A percentile compares a stretch with the other conserved stretches of the same genome.
phyloP scores from a whole-genome alignment of 2,329 filamentous ascomycete species.

The Aureobasidium pullulans region DNA sequence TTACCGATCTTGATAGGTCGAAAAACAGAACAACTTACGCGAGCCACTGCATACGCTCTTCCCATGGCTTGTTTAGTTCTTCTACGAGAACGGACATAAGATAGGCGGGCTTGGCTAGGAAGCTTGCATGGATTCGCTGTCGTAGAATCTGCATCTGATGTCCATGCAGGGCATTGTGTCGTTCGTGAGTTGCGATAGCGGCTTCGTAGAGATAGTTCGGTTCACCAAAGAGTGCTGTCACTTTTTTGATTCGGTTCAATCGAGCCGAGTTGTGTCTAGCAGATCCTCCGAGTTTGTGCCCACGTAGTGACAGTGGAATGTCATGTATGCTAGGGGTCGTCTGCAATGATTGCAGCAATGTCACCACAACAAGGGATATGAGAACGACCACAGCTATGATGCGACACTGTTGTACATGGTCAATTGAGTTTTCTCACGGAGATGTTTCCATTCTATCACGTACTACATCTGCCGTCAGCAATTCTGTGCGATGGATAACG shows the following conservation, averaged over 20 bases:
- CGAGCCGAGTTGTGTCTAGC: neutral
- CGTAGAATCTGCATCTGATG: conserved; percentile 31
- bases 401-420: conserved; percentile 3
- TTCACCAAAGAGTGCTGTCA: conserved; percentile 29
- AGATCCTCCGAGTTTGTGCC: neutral
- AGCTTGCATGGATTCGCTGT: conserved; percentile 21
- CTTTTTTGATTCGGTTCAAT: conserved; percentile 23
- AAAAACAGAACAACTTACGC: conserved; percentile 18
- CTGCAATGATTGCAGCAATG: conserved; percentile 6
- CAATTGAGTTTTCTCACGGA: neutral
- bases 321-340: neutral
- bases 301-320: neutral
- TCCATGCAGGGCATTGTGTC: conserved; percentile 28
- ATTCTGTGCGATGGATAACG: neutral
- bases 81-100: conserved; percentile 22
- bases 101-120: conserved; percentile 21
- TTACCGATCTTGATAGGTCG: neutral
- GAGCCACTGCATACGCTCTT: conserved; percentile 25
- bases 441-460: neutral
- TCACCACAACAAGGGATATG: neutral
- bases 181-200: conserved; percentile 30
- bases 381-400: neutral
- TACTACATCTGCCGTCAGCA: conserved; percentile 5
- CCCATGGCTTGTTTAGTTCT: conserved; percentile 24
- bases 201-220: conserved; percentile 28